Conservation (phyloP, 164 flowering plant species). For the Stephania yunnanensis region DNA sequence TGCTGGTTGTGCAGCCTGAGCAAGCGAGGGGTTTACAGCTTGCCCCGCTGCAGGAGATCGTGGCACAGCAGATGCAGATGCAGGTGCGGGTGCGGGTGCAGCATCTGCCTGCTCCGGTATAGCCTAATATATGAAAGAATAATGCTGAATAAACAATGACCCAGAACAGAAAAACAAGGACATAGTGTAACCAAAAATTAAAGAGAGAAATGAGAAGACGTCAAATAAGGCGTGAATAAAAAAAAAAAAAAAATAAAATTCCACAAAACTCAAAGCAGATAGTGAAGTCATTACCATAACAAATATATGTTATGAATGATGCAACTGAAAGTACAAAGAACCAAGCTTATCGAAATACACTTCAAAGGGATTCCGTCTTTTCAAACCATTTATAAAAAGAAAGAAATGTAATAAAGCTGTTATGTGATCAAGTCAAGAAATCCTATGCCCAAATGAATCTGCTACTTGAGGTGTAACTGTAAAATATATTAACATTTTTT, state of each 20-base stretch:
- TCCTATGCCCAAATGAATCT: neutral
- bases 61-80: slow-evolving; percentile 34
- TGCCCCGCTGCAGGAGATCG: slow-evolving; percentile 40
- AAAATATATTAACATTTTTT: no score
- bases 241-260: no score
- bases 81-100: slow-evolving; percentile 47
- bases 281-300: neutral
- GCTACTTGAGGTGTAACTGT: neutral
- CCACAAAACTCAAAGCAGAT: neutral
- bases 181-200: neutral
- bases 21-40: slow-evolving; percentile 39
- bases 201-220: neutral
- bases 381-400: neutral
- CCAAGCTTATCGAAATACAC: neutral
- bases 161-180: neutral
- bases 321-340: neutral
- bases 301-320: no score
- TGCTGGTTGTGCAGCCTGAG: slow-evolving; percentile 48
- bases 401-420: neutral
- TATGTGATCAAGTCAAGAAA: neutral
- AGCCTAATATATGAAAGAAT: slow-evolving; percentile 40
- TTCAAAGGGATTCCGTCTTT: neutral
- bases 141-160: neutral
- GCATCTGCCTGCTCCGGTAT: slow-evolving; percentile 83
- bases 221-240: neutral